Base-by-base conservation (phyloP, 1,284 basidiomycete genomes). In the Apiotrichum veenhuisii region DNA sequence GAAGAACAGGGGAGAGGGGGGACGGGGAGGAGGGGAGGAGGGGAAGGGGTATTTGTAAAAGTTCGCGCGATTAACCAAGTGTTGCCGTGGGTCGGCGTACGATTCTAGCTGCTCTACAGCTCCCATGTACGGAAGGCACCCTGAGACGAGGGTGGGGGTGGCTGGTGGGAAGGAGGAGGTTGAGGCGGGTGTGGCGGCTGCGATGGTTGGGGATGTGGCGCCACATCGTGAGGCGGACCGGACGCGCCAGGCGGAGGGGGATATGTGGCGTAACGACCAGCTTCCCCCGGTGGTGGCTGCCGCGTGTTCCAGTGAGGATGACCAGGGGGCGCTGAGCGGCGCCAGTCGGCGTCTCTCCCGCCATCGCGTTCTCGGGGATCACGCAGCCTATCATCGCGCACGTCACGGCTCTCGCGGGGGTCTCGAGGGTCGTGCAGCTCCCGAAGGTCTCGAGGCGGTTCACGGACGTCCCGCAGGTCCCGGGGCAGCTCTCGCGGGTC, bases 101-200 rank as follows among this genome's bases (percentile, higher is more conserved):
- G 25, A 8, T 14, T 44, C 23, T 27, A 18, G 42, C 27, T 20
- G 42, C 27, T 20, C 26, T 48, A 48, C 15, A 36, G 46, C 46
- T 48, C 46, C 46, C 46, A 48, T 14, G 46, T 20, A 3, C 46
- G 46, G 20, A 48, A 48, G 10, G 14, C 46, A 18, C 46, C 46
- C 22, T 48, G 46, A 14, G 30, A 30, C 17, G 46, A 1, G n/a
- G 26, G 46, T 25, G 46, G 12, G n/a, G 26, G 46, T 23, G 33
- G 33, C 22, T 34, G 23, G 17, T 25, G 25, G 23, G 40, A 22
- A 11, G 18, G 20, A 41, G 20, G 40, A 41, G 20, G 20, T 22
- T 20, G 40, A 11, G 8, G 40, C 20, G 26, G 42, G 25, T 11
- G 45, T 15, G 30, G 22, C 5, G 15, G 44, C 18, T n/a, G n/a